These are phyloP conservation scores for Chaetomium tenue DNA, from an alignment of 495 filamentous ascomycete genomes.

Conservation along the genomic window DNA sequence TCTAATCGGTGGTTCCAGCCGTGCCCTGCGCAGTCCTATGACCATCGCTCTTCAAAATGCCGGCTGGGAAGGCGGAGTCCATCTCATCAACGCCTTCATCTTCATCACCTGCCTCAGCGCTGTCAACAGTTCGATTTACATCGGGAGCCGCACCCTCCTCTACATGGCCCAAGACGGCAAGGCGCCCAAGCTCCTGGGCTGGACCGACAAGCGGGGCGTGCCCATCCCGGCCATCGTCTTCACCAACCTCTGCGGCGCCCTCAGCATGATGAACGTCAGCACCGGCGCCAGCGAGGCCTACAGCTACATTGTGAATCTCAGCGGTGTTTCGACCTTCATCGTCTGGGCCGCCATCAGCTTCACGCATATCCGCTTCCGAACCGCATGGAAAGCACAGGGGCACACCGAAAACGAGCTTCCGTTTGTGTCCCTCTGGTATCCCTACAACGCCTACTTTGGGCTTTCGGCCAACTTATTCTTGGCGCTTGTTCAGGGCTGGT, in stretches of 20 bases:
- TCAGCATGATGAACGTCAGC: conserved; percentile 64
- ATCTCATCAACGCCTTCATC: conserved; percentile 72
- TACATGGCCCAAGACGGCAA: conserved; percentile 65
- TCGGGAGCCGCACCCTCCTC: conserved; percentile 62
- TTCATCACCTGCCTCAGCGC: conserved; percentile 68
- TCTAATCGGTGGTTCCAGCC: conserved; percentile 50
- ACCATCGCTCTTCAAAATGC: conserved; percentile 61
- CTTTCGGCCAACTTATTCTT: conserved; percentile 61
- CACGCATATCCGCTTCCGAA: conserved; percentile 66
- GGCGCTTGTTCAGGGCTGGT: conserved; percentile 63
- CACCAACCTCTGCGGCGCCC: conserved; percentile 62
- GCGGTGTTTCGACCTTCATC: conserved; percentile 61
- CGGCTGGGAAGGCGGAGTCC: conserved; percentile 53
- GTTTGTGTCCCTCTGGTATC: conserved; percentile 59
- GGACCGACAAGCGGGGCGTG: conserved; percentile 62
- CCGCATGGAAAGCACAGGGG: conserved; percentile 57
- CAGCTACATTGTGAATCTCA: conserved; percentile 49
- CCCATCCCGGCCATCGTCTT: conserved; percentile 62
- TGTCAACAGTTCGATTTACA: conserved; percentile 67
- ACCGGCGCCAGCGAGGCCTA: conserved; percentile 59
- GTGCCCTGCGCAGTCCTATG: conserved; percentile 55
- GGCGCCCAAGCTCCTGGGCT: conserved; percentile 64
- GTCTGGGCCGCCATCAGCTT: conserved; percentile 66
- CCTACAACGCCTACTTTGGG: conserved; percentile 62
- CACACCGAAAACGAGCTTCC: conserved; percentile 53